Base-by-base conservation (phyloP, 345 rosid species). In the Salix exigua region DNA sequence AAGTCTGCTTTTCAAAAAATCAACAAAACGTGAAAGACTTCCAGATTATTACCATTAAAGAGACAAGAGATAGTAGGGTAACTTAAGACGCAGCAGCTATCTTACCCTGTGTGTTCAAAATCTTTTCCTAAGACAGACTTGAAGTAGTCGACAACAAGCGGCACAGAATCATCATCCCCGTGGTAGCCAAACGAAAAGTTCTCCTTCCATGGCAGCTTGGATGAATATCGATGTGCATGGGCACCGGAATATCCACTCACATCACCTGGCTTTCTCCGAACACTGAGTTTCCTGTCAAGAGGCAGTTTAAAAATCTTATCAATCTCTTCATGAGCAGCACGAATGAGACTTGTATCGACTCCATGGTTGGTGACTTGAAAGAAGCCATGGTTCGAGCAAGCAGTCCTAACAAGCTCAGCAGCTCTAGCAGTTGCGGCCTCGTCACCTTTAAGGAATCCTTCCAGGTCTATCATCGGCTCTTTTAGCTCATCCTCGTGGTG, bases 161-260 rank as follows among this genome's bases (percentile, higher is more conserved):
- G 64, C 7, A 76, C 73, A 2, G 76, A 28, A 2, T 74, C 30
- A 19, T 73, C 70, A 18, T 70, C 68, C 18, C 75, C 84, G 12
- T 40, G 46, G 78, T 64, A 88, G 11, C 77, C 66, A 69, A 87
- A 85, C 1, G 92, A 79, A 25, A 88, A 84, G 4, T 88, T 87
- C 83, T 90, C 94, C 76, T 90, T 90, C 94, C 94, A 90, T 1
- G 92, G 91, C 79, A 90, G 64, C 80, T 87, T 88, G 25, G 92
- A 78, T 7, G 89, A 78, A 35, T 62, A 86, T 65, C 91, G 66
- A 70, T 86, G 86, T 0, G 88, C 87, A 68, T 88, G 91, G 11
- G 92, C 91, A 6, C 84, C 88, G 2, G 92, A 75, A 64, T 85
- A 90, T 4, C 94, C 92, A 2, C 26, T 38, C n/a, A 81, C 78